Evolutionary conservation across 225 moss, liverwort and hornwort genomes (phyloP), one percentile per base, ranked within the genome.

Genomic region (Marchantia polymorpha): DNA sequence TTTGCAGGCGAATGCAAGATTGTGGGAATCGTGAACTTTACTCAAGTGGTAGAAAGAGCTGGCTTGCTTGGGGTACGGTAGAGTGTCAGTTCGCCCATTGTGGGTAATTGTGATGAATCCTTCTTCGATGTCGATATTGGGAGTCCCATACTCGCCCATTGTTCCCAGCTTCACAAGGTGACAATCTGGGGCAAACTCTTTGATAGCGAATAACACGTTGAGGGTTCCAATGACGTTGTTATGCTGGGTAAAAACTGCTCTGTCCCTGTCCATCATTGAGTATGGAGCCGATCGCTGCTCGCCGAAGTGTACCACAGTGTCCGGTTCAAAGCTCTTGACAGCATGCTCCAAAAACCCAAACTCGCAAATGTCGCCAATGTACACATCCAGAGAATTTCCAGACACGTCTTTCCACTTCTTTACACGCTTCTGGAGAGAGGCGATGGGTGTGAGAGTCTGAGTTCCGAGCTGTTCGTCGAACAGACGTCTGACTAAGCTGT

Each of bases 121-220:
- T 81, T 99, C 97, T 75, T 99, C 97, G 49, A 99, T 99, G 77
- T 99, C 97, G 52, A 99, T 99, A 72, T 99, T 99, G 12, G 97
- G 97, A 8, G 97, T 99, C 16, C 97, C 97, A 31, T 99, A 99
- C 83, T 99, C 97, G 6, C 97, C 97, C 97, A 99, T 95, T 11
- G 97, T 99, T 10, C 97, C 97, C 60, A 99, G 74, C 77, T 99
- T 99, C 81, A 99, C 94, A 67, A 99, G 83, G 58, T 99, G 97
- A 54, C 95, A 93, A 1, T 91, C 97, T 0, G 97, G 97, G 2
- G 85, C 83, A 52, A 93, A 92, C 72, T 99, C 97, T 80, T 99
- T 99, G 63, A 99, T 90, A 26, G 97, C 97, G 26, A 95, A 99
- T 75, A 99, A 86, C 0, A 93, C 93, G 81, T 99, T 99, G 4